Base-by-base conservation (phyloP, 2,329 filamentous ascomycete genomes). In the Orbilia oligospora region DNA sequence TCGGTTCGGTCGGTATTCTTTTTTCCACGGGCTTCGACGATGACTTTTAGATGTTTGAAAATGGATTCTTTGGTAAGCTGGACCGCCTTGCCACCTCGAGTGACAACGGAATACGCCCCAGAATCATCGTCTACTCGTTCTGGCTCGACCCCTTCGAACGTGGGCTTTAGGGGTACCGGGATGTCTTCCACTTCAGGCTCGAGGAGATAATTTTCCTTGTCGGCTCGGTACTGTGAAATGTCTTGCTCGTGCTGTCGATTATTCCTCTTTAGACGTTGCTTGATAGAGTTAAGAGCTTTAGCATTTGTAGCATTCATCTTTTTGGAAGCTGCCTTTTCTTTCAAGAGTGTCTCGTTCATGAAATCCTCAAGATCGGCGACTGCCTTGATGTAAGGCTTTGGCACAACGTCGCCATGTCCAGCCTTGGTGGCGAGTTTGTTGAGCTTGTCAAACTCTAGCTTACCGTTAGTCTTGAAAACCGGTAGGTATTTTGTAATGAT, bases 271-370 rank as follows among this genome's bases (percentile, higher is more conserved):
- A 99, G 93, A 87, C 94, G 94, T 86, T 99, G 96, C 87, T 97
- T 97, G 83, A 98, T 93, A 80, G 94, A 93, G 85, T 98, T 99
- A 83, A 99, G 89, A 83, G 94, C 94, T 86, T 94, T 93, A 81
- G 94, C 92, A 84, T 95, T 97, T 84, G 91, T 96, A 80, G 94
- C 94, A 87, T 97, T 99, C 94, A 98, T 97, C 89, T 97, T 98
- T 90, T 97, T 97, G 80, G 91, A 90, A 1, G 93, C 92, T 82
- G 97, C 92, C 88, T 99, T 99, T 84, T 97, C 93, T 89, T 97
- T 97, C 83, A 94, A 90, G 81, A 97, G 89, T 24, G 94, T 91
- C 87, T 99, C 97, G 84, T 94, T 94, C 88, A 97, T 92, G 84
- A 92, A 90, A 83, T 97, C 94, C 87, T 99, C 96, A 81, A 99